Evolutionary conservation across 164 flowering plant species (phyloP).

Genomic region (Berberis thunbergii): DNA sequence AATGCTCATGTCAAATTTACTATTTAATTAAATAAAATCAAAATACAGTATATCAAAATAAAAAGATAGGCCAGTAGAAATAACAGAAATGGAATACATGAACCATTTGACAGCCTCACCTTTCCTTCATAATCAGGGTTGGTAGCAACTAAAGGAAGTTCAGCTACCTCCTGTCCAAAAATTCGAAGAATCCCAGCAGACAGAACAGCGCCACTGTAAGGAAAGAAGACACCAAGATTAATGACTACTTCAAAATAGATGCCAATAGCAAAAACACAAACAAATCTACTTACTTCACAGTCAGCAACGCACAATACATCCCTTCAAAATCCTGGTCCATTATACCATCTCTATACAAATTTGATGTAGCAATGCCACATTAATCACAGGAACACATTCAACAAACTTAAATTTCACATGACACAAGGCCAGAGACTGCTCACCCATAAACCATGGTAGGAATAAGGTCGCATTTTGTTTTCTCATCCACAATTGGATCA

Average conservation of each 20-base stretch:
- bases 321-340: constrained; percentile 67
- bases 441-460: constrained; percentile 88
- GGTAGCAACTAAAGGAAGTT: constrained; percentile 90
- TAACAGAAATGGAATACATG: not conserved
- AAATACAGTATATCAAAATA: not conserved
- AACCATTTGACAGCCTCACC: constrained; percentile 32
- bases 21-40: no score
- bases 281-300: constrained; percentile 50
- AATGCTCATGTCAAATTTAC: no score
- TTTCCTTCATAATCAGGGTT: constrained; percentile 52
- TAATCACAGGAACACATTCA: not conserved
- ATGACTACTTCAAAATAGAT: not conserved
- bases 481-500: constrained; percentile 60
- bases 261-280: not conserved
- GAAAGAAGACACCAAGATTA: constrained; percentile 2
- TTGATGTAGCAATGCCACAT: not conserved
- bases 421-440: constrained; percentile 10
- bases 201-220: constrained; percentile 71
- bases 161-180: constrained; percentile 78
- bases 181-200: constrained; percentile 73
- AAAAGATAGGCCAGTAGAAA: not conserved
- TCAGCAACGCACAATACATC: constrained; percentile 71
- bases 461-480: constrained; percentile 56
- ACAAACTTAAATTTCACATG: not conserved
- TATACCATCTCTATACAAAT: constrained; percentile 34